Percentiles rank a stretch among this genome's conserved stretches.
Conservation (phyloP, 1,284 basidiomycete genomes). For the Wallemia hederae region DNA sequence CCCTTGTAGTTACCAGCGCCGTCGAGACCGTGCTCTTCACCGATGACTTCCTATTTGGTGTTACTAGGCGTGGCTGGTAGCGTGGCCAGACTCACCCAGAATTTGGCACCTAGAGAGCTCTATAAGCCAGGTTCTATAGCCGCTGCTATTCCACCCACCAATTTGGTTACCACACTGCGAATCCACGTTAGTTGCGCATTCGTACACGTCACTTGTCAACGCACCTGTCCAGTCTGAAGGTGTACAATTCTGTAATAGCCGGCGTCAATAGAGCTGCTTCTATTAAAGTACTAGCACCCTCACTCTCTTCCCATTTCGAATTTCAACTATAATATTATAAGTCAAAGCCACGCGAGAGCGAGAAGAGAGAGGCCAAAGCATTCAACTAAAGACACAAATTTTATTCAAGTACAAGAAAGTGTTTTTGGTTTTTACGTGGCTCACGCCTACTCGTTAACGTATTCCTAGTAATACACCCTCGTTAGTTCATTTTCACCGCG, state of each 20-base stretch:
- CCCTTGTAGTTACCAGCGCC: constrained; percentile 31
- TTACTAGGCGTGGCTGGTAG: not conserved
- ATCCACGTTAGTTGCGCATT: not conserved
- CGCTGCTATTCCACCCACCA: constrained; percentile 18
- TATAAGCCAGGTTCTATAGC: not conserved
- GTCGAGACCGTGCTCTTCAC: constrained; percentile 90
- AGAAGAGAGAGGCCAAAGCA: not conserved
- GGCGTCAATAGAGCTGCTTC: not conserved
- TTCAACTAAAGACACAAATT: not conserved
- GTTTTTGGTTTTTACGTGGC: too few species aligned
- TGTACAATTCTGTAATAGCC: constrained; percentile 83
- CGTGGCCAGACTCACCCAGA: constrained; percentile 5
- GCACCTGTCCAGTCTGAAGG: constrained; percentile 76
- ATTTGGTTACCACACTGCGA: constrained; percentile 85
- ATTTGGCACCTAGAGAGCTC: constrained; percentile 16
- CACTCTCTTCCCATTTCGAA: not conserved
- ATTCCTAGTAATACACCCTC: not conserved
- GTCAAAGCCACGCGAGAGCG: not conserved
- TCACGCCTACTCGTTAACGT: not conserved
- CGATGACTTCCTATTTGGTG: constrained; percentile 25
- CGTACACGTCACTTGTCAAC: constrained; percentile 9
- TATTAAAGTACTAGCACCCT: not conserved
- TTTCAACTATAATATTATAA: not conserved
- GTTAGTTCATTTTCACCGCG: not conserved
- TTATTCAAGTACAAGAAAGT: not conserved